Evolutionary conservation across 2,329 filamentous ascomycete genomes (phyloP).

Genomic region (Gyromitra esculenta): DNA sequence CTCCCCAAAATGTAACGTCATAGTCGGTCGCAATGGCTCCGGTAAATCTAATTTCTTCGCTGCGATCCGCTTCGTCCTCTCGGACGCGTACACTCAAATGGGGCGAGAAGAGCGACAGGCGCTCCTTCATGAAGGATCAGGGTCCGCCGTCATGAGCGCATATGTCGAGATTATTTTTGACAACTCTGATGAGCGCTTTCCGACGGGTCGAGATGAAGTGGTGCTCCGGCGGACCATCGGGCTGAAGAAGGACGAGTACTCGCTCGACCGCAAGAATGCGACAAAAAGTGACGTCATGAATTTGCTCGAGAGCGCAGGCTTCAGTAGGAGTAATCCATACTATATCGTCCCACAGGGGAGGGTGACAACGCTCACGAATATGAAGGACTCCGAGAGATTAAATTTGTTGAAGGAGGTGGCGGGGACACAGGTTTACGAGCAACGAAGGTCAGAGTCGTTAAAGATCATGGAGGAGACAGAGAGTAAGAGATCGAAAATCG

Average conservation of each 20-base stretch:
- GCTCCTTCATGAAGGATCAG: conserved; percentile 96
- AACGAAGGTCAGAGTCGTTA: conserved; percentile 85
- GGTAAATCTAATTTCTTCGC: conserved; percentile 99
- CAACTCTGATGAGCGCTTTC: conserved; percentile 94
- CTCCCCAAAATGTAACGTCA: conserved; percentile 96
- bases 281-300: conserved; percentile 96
- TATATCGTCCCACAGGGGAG: conserved; percentile 98
- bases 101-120: conserved; percentile 94
- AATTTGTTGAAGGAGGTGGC: conserved; percentile 97
- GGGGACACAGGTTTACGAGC: conserved; percentile 96
- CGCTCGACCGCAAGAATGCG: conserved; percentile 93
- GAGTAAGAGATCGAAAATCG: conserved; percentile 93
- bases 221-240: conserved; percentile 93
- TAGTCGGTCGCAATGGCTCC: conserved; percentile 98
- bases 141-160: conserved; percentile 98
- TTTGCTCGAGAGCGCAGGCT: conserved; percentile 92
- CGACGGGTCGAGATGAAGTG: conserved; percentile 89
- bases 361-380: conserved; percentile 94
- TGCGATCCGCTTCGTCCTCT: conserved; percentile 96
- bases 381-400: conserved; percentile 93
- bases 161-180: conserved; percentile 99
- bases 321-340: conserved; percentile 96
- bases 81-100: conserved; percentile 96
- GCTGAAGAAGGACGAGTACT: conserved; percentile 98
- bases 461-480: conserved; percentile 98